Base-by-base conservation (phyloP, 2,329 filamentous ascomycete species). In the Esteya vermicola region DNA sequence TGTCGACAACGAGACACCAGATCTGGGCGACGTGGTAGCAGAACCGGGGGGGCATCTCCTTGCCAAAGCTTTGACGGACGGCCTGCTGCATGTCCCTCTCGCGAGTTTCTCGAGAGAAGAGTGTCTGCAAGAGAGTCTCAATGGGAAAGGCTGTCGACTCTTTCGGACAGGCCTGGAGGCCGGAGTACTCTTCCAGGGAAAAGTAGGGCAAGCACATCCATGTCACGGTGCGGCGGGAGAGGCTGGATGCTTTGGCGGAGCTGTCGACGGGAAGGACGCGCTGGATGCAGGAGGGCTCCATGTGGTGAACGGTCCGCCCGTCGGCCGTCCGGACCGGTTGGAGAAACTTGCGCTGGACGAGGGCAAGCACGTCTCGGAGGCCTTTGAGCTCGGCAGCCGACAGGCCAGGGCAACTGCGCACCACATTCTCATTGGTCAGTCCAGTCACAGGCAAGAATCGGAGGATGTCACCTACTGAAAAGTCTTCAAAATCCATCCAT, bases 171-270 rank as follows among this genome's bases (percentile, higher is more conserved):
- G 52, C 51, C 21, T 40, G 33, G 2, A 63, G 47, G 3, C 61
- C 62, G 0, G 58, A 58, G 41, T 66, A 68, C 20, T 56, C 55
- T 38, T 65, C 57, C 1, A 69, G 54, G 3, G 56, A 57, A 45
- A 70, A 68, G 44, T 67, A 69, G 0, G 67, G 67, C 13, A 68
- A 50, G 23, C 61, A 66, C 3, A 67, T 46, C 64, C 64, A 68
- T 18, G 54, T 56, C 0, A 54, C 54, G 1, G 46, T 43, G 14
- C 48, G 48, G 10, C 43, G 43, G 3, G 38, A 47, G 38, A 9
- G 44, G 36, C 28, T 38, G 37, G 39, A 47, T 7, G 36, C 44
- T 35, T 44, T 52, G 45, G 43, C n/a, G 12, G 44, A 40, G 13
- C 44, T 46, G 14, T 52, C 47, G 1, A 40, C 39, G 2, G 49